Evolutionary conservation across 2,329 filamentous ascomycete genomes (phyloP).

Genomic region (Whalleya microplaca): DNA sequence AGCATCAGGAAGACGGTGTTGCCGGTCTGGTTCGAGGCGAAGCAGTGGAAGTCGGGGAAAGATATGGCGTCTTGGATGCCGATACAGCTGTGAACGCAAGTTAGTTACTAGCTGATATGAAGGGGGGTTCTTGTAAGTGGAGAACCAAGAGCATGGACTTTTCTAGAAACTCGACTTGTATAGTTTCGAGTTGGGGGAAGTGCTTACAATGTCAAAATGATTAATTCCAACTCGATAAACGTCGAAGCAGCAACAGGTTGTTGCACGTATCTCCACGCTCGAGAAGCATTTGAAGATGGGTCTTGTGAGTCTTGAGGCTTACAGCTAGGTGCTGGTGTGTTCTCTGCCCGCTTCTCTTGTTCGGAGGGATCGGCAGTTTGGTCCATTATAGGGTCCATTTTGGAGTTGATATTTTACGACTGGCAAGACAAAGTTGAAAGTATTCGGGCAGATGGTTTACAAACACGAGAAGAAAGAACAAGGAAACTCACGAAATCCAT

Average conservation of each 20-base stretch:
- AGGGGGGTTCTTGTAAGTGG: too few relatives aligned
- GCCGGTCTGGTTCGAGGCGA: constrained; percentile 68
- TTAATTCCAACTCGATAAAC: constrained; percentile 50
- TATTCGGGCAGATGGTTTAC: neutral
- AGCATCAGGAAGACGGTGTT: constrained; percentile 64
- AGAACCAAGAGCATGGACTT: too few relatives aligned
- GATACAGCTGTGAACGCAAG: constrained; percentile 41
- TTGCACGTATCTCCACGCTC: constrained; percentile 31
- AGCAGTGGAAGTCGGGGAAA: constrained; percentile 65
- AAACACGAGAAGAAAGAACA: neutral
- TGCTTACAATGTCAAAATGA: constrained; percentile 50
- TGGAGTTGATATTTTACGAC: neutral
- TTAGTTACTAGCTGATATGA: constrained; percentile 1
- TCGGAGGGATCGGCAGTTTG: constrained; percentile 6
- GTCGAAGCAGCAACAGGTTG: constrained; percentile 42
- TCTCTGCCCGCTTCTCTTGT: constrained; percentile 7
- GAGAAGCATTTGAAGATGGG: constrained; percentile 23
- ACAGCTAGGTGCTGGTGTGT: constrained; percentile 8
- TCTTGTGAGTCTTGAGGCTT: constrained; percentile 2
- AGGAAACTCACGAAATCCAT: constrained; percentile 1
- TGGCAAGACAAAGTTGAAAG: neutral
- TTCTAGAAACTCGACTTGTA: neutral
- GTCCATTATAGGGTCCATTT: constrained; percentile 4
- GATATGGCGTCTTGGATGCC: constrained; percentile 62
- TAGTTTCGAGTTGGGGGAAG: constrained; percentile 1